These are phyloP conservation scores for Tylopilus subfusipes DNA, from an alignment of 768 basidiomycete species.

Conservation along the genomic window DNA sequence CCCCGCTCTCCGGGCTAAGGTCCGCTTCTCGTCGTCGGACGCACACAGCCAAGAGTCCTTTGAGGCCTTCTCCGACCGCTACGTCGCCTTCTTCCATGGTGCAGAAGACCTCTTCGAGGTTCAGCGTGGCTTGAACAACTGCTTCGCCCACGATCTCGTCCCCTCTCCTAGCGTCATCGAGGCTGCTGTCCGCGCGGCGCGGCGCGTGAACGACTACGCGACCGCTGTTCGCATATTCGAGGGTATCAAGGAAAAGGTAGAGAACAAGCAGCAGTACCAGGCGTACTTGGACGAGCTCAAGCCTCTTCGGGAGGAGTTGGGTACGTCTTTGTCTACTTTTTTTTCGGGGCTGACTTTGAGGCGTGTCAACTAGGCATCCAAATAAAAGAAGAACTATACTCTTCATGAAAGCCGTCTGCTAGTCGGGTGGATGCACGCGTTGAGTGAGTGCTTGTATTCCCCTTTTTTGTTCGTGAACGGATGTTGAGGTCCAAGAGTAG, in stretches of 20 bases:
- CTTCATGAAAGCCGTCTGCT: slow-evolving; percentile 32
- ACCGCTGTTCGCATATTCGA: slow-evolving; percentile 96
- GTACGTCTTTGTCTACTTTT: slow-evolving; percentile 40
- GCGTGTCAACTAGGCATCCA: slow-evolving; percentile 45
- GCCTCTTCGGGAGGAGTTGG: slow-evolving; percentile 85
- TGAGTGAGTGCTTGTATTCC: slow-evolving; percentile 12
- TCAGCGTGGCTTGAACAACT: slow-evolving; percentile 98
- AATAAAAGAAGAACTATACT: slow-evolving; percentile 64
- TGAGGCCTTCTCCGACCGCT: slow-evolving; percentile 91
- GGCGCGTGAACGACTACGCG: slow-evolving; percentile 94
- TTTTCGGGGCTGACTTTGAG: background rate
- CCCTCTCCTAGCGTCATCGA: slow-evolving; percentile 81
- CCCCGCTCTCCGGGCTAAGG: slow-evolving; percentile 38
- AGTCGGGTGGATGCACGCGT: slow-evolving; percentile 11
- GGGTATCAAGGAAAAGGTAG: slow-evolving; percentile 95
- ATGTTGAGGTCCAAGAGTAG: slow-evolving; percentile 10
- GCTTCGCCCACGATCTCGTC: slow-evolving; percentile 97
- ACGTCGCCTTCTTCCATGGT: slow-evolving; percentile 88
- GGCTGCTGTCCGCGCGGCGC: slow-evolving; percentile 80
- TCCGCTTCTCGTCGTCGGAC: slow-evolving; percentile 41
- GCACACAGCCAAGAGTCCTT: slow-evolving; percentile 87
- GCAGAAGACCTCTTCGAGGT: slow-evolving; percentile 98
- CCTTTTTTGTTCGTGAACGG: background rate
- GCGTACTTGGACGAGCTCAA: slow-evolving; percentile 91
- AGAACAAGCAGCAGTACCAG: slow-evolving; percentile 94